These are phyloP conservation scores for Odontarrhena argentea DNA, from an alignment of 345 rosid genomes.

Conservation along the genomic window DNA sequence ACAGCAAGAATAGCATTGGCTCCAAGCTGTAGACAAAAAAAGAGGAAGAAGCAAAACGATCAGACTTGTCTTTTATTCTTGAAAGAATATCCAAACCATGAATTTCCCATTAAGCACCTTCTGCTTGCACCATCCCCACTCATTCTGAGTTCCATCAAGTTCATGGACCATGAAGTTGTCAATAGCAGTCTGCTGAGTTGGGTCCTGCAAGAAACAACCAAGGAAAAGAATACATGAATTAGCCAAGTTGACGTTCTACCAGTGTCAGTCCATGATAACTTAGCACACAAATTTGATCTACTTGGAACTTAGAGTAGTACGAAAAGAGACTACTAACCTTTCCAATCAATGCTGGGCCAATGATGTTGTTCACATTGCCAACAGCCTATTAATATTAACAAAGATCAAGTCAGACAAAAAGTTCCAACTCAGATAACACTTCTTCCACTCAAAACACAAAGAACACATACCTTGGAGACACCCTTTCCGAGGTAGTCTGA, in stretches of 20 bases:
- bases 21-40: constrained; percentile 70
- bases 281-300: neutral
- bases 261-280: neutral
- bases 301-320: neutral
- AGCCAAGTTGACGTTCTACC: neutral
- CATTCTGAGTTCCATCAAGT: constrained; percentile 93
- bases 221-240: neutral
- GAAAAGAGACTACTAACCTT: constrained; percentile 51
- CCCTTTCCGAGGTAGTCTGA: constrained; percentile 97
- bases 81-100: neutral
- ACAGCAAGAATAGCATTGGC: constrained; percentile 98
- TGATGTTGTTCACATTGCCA: constrained; percentile 68
- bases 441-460: neutral
- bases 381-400: constrained; percentile 60
- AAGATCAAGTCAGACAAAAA: neutral
- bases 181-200: constrained; percentile 78
- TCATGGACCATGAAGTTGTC: constrained; percentile 92
- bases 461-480: constrained; percentile 64
- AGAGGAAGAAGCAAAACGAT: neutral
- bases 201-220: constrained; percentile 55
- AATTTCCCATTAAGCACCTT: constrained; percentile 52
- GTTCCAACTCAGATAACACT: neutral
- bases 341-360: constrained; percentile 89
- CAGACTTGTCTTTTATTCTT: neutral
- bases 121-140: constrained; percentile 99